Conservation (phyloP, 1,284 basidiomycete genomes). For the Cutaneotrichosporon sp. region DNA sequence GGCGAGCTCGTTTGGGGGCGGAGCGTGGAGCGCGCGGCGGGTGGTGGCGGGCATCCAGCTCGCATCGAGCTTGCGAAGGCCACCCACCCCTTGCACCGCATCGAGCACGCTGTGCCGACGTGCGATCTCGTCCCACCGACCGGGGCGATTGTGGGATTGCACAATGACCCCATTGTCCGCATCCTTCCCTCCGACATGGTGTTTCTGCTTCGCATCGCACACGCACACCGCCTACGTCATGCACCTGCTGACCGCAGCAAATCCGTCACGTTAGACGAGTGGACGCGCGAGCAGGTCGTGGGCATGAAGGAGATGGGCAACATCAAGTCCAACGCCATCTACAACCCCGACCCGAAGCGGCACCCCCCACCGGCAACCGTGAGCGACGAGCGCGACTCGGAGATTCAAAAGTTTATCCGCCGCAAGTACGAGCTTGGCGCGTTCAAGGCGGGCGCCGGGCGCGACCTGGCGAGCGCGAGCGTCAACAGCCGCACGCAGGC, state of each 20-base stretch:
- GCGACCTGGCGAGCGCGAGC: constrained; percentile 15
- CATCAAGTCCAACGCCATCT: constrained; percentile 43
- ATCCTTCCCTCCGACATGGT: background rate
- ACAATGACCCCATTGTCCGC: background rate
- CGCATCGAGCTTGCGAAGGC: background rate
- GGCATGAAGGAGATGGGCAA: constrained; percentile 47
- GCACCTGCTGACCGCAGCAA: constrained; percentile 32
- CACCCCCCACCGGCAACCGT: constrained; percentile 46
- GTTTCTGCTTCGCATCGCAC: background rate
- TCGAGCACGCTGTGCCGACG: background rate
- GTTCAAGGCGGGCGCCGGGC: constrained; percentile 36
- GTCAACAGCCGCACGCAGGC: constrained; percentile 20
- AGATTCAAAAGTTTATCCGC: constrained; percentile 51
- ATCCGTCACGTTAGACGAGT: constrained; percentile 52
- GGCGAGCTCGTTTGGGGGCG: background rate
- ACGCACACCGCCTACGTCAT: background rate
- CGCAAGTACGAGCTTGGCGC: constrained; percentile 51
- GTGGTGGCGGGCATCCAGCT: too few relatives aligned
- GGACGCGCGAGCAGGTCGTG: constrained; percentile 49
- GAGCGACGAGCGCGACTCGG: constrained; percentile 47
- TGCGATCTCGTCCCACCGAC: background rate
- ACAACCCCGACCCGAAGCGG: constrained; percentile 48
- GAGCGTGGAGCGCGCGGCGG: background rate
- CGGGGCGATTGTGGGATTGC: background rate
- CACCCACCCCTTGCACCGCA: background rate